Evolutionary conservation across 768 basidiomycete genomes (phyloP).

Genomic region (Mycena olivaceomarginata): DNA sequence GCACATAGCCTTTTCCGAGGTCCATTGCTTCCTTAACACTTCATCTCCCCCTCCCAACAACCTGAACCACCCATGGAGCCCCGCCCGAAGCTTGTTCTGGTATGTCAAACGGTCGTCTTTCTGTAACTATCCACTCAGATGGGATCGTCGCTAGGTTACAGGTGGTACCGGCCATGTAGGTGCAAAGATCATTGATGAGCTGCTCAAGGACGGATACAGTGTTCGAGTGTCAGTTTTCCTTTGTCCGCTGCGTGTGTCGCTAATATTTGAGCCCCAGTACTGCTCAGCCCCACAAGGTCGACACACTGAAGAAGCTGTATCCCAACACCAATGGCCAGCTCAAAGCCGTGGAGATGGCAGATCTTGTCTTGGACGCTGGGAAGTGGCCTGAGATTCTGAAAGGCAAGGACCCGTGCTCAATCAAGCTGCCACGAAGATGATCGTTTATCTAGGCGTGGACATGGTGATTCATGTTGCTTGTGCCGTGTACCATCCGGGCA

Average conservation of each 20-base stretch:
- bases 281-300: conserved; percentile 13
- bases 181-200: conserved; percentile 22
- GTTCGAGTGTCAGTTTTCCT: conserved; percentile 13
- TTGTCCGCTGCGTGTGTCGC: background rate
- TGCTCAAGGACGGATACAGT: conserved; percentile 20
- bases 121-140: background rate
- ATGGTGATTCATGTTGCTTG: conserved; percentile 16
- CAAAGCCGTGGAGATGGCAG: conserved; percentile 22
- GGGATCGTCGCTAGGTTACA: conserved; percentile 8
- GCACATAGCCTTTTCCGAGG: too few relatives aligned
- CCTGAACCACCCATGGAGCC: background rate
- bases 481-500: conserved; percentile 26
- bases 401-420: background rate
- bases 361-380: conserved; percentile 22
- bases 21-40: too few relatives aligned
- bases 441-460: background rate
- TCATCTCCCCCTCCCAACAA: too few relatives aligned
- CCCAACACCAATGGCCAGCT: conserved; percentile 17
- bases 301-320: conserved; percentile 7
- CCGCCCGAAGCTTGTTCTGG: conserved; percentile 19
- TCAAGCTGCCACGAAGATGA: background rate
- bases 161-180: conserved; percentile 28
- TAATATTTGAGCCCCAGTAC: background rate
- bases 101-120: background rate
- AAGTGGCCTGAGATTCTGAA: conserved; percentile 35